Evolutionary conservation across 139 green algal genomes (phyloP), one percentile per base, ranked within the genome.

Genomic region (Chlamydomonas schloesseri): DNA sequence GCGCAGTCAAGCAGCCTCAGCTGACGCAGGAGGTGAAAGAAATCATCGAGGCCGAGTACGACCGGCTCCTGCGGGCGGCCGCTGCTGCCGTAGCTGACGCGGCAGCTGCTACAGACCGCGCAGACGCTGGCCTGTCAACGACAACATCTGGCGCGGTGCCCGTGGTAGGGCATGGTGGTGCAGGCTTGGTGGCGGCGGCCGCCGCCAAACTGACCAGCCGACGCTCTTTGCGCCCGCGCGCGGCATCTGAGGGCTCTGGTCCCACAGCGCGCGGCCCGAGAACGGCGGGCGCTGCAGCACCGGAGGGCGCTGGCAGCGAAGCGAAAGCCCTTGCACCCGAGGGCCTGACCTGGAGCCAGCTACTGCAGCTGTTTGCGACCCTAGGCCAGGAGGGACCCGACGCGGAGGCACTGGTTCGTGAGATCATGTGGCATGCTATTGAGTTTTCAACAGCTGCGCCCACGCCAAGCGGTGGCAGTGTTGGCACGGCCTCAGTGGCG

Each of bases 1-100:
- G 20, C 11, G 37, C 23, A 18, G 10, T 34, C 2, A 57, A 76
- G 34, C 24, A 13, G 37, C 71, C 71, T 17, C 46, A 79, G 47
- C 53, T 79, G 17, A 79, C 46, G 4, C 21, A 65, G 47, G 72
- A 79, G 13, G n/a, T 79, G 8, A 79, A 79, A 17, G 72, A 79
- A 1, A 65, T 79, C 72, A 55, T 79, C 13, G 47, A 79, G 47
- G 72, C 72, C 13, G 72, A 79, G 72, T 79, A 65, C 46, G 72
- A 79, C 1, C 11, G 47, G 0, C 46, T 79, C 29, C 21, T 79
- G 14, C 10, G 21, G 9, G 21, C 57, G 57, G 21, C 57, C 21
- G 3, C 57, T 26, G 57, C 57, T 5, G 42, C 42, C 8, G 42
- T 8, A 8, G 42, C 42, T n/a, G n/a, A n/a, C 42, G 42, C 42